Base-by-base conservation (phyloP, 495 filamentous ascomycete genomes). In the Physcia stellaris region DNA sequence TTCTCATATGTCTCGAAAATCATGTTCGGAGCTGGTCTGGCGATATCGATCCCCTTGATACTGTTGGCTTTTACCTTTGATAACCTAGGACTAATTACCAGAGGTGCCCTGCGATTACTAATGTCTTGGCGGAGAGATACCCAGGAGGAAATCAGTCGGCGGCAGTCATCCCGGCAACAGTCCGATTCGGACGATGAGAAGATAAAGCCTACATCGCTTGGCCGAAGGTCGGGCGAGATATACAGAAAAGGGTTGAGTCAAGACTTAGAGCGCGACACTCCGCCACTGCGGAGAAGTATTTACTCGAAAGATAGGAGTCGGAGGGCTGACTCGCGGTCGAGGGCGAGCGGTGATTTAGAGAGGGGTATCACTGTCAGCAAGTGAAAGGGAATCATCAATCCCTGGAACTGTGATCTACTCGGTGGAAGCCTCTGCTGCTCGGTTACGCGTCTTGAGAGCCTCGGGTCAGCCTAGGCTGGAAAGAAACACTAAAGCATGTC, bases 11-110 rank as follows among this genome's bases (percentile, higher is more conserved):
- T 81, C 4, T 59, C 64, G 12, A 75, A 74, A 47, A 80, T 72
- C 47, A 69, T 73, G 29, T 81, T 81, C 39, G 75, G 77, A 6
- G 69, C 80, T 30, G 76, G 77, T 2, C 68, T 81, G 24, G 68
- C 68, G n/a, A 71, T 81, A 33, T 73, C 69, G 0, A 73, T 79
- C 29, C 75, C 74, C 0, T 52, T 81, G 11, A 68, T 81, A 21
- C 47, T 66, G 4, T 53, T 79, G 13, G 76, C 77, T 0, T 60
- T 81, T 17, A 57, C 63, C 0, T 51, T 80, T 2, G 70, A 73
- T 26, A 68, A 73, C 42, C 70, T 80, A 30, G 62, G 67, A 4
- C 48, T 59, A n/a, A 48, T 55, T 4, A 34, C 48, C 12, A 27
- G 42, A 11, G 46, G 18, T 6, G 15, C 3, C 4, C 19, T 41